These are phyloP conservation scores for Aphanomyces euteiches DNA, from an alignment of 352 stramenopile genomes.

Conservation along the genomic window DNA sequence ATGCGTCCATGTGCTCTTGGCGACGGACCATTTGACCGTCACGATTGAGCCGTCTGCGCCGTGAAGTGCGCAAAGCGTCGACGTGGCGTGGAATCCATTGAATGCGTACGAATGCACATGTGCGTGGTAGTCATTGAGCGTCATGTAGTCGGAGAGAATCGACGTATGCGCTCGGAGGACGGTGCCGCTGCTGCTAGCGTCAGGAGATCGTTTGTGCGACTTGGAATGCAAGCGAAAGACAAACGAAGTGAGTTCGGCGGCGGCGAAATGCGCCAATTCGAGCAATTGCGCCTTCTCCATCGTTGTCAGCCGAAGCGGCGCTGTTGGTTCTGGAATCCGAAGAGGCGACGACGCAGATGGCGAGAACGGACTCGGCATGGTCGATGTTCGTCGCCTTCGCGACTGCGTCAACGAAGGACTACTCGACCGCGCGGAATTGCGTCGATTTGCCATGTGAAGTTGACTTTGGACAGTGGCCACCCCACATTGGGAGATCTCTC, in stretches of 20 bases:
- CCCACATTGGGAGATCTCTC: too few relatives aligned
- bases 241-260: neutral
- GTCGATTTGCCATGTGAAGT: conserved; percentile 1
- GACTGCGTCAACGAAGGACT: neutral
- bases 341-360: conserved; percentile 1
- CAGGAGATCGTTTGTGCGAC: neutral
- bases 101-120: conserved; percentile 21
- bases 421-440: neutral
- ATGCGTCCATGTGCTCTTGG: neutral
- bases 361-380: conserved; percentile 7
- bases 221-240: neutral
- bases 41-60: neutral
- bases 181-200: neutral
- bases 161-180: conserved; percentile 1
- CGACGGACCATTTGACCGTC: conserved; percentile 12
- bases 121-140: conserved; percentile 11
- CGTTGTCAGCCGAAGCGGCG: neutral
- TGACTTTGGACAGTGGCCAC: too few relatives aligned
- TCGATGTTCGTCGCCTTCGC: neutral
- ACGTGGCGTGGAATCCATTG: conserved; percentile 12
- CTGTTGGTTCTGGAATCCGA: neutral
- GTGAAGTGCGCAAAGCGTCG: conserved; percentile 20
- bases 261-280: neutral
- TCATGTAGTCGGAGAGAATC: neutral
- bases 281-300: conserved; percentile 12